Evolutionary conservation across 768 basidiomycete genomes (phyloP), one percentile per base, ranked within the genome.

Genomic region (Panellus pusillus): DNA sequence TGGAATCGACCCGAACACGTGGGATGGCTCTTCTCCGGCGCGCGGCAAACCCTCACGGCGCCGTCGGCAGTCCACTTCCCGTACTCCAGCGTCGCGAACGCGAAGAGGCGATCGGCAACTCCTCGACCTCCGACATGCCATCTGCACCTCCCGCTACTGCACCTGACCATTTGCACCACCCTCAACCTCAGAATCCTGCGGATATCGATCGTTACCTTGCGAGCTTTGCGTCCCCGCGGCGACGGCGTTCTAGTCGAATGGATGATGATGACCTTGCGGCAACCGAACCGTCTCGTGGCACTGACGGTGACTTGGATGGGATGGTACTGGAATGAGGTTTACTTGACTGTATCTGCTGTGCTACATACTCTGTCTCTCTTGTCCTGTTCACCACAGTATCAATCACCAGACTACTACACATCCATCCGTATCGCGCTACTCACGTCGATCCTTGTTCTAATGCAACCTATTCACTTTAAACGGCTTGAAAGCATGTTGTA

Each of bases 391-490:
- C 24, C 39, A 24, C 24, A 40, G n/a, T 15, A 40, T 47, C 45
- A 4, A 40, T 47, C 45, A 2, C 35, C 52, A 35, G 46, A 19
- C 31, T 50, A 50, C 29, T 50, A 42, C 44, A 54, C 57, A 50
- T 47, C 20, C 44, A 15, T 35, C 39, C 42, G 44, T 56, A 56
- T 50, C 53, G 57, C 57, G 57, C 57, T 58, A 58, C 52, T 58
- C 57, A 58, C 44, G 47, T 58, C 57, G 47, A 49, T 57, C 56
- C 50, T 57, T 58, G 46, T 52, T 50, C 47, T 41, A 35, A 35
- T 35, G 32, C 32, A 35, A 35, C 32, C 32, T 35, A 35, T 35
- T 9, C 14, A 7, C 32, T 35, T n/a, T 2, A n/a, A 37, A n/a
- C 36, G 6, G 36, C n/a, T n/a, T n/a, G 36, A 12, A 37, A 12